Conservation (phyloP, 2,329 filamentous ascomycete genomes). For the Plenodomus tracheiphilus region DNA sequence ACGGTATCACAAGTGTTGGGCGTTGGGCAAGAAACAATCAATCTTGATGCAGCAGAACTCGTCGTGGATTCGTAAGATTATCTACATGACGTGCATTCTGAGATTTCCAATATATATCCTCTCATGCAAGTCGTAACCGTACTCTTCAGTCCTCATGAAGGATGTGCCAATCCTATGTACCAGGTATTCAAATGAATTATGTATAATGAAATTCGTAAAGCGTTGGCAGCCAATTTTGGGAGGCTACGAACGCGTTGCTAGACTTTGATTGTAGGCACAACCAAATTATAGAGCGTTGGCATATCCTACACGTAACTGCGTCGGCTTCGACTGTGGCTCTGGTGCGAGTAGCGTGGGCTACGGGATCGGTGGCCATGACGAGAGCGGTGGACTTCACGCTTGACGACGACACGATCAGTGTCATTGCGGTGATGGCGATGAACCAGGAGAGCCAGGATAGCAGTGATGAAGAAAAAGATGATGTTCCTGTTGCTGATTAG, state of each 20-base stretch:
- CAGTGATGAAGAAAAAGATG: conserved; percentile 44
- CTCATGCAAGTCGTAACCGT: conserved; percentile 2
- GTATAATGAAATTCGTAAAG: conserved; percentile 24
- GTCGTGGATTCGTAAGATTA: background rate
- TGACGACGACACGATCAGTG: conserved; percentile 56
- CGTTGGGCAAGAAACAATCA: background rate
- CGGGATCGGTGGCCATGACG: conserved; percentile 48
- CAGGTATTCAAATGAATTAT: conserved; percentile 11
- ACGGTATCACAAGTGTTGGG: too few species aligned
- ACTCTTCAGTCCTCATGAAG: background rate
- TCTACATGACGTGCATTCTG: conserved; percentile 4
- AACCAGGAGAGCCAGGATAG: conserved; percentile 65
- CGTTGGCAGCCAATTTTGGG: background rate
- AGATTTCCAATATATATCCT: background rate
- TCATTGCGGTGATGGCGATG: conserved; percentile 48
- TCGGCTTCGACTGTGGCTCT: conserved; percentile 41
- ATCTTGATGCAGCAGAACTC: background rate
- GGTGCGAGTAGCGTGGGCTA: conserved; percentile 42
- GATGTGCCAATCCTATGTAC: background rate
- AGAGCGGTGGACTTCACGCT: conserved; percentile 54
- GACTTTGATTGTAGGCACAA: background rate
- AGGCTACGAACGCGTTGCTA: background rate
- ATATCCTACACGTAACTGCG: conserved; percentile 41
- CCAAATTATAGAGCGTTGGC: background rate
- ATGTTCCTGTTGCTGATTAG: conserved; percentile 41